Conservation (phyloP, 805 yeast genomes). For the Yueomyces sp. region DNA sequence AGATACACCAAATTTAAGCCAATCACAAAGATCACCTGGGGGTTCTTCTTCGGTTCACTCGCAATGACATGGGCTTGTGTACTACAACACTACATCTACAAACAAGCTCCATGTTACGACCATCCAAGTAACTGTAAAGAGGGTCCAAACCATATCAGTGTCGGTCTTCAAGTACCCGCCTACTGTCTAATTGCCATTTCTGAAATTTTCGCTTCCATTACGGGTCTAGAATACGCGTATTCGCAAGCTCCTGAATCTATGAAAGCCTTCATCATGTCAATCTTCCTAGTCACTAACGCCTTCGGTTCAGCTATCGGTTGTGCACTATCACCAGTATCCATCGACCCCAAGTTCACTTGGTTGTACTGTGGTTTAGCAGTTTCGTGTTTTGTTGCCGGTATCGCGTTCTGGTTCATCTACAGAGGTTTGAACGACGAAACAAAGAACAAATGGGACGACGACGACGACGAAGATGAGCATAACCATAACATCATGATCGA, state of each 20-base stretch:
- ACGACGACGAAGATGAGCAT: constrained; percentile 8
- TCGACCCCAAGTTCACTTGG: constrained; percentile 61
- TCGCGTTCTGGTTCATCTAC: constrained; percentile 49
- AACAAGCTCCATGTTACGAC: constrained; percentile 62
- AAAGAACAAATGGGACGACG: constrained; percentile 37
- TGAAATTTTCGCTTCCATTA: constrained; percentile 67
- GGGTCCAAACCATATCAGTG: constrained; percentile 33
- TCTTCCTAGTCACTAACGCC: constrained; percentile 60
- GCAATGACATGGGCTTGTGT: constrained; percentile 71
- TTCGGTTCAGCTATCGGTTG: constrained; percentile 66
- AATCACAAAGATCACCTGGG: constrained; percentile 55
- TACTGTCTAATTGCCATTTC: constrained; percentile 61
- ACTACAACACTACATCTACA: constrained; percentile 55
- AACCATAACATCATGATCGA: not conserved
- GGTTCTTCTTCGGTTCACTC: constrained; percentile 50
- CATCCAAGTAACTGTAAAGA: constrained; percentile 30
- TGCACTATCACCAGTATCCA: constrained; percentile 53
- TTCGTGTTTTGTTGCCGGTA: constrained; percentile 46
- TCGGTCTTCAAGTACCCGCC: constrained; percentile 54
- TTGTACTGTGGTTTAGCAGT: constrained; percentile 50
- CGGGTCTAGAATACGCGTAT: constrained; percentile 76
- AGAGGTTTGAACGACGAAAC: constrained; percentile 36
- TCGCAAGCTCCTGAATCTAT: constrained; percentile 60
- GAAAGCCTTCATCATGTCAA: constrained; percentile 33
- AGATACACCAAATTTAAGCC: constrained; percentile 46